phyloP scores from a whole-genome alignment of 2,329 filamentous ascomycete species.

The Ophiostoma himal-ulmi region DNA sequence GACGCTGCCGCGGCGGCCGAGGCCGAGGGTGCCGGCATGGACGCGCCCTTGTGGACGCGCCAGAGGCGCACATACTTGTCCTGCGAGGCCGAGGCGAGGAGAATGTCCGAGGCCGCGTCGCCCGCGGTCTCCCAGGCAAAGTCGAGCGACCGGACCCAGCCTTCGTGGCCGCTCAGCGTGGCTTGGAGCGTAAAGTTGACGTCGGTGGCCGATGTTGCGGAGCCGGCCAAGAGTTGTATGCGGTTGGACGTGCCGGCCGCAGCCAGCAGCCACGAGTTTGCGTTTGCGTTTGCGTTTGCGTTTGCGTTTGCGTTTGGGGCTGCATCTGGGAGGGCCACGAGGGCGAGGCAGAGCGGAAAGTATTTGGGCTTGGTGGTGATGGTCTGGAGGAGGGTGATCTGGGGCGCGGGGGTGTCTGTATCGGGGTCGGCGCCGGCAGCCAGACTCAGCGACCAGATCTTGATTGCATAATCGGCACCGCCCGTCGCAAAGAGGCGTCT shows the following conservation, averaged over 20 bases:
- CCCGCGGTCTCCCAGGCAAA: constrained; percentile 58
- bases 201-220: constrained; percentile 22
- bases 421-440: background rate
- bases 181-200: constrained; percentile 64
- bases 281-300: background rate
- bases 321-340: constrained; percentile 62
- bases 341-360: constrained; percentile 71
- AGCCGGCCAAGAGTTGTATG: constrained; percentile 71
- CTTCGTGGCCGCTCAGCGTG: constrained; percentile 82
- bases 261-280: constrained; percentile 57
- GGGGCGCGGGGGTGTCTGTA: background rate
- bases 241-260: constrained; percentile 76
- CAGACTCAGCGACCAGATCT: constrained; percentile 60
- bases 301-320: constrained; percentile 32
- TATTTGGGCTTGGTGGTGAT: constrained; percentile 70
- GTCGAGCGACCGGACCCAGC: constrained; percentile 83
- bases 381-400: constrained; percentile 65
- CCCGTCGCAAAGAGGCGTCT: constrained; percentile 62
- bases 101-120: constrained; percentile 60
- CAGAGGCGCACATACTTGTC: constrained; percentile 96
- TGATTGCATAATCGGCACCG: constrained; percentile 68
- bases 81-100: constrained; percentile 90
- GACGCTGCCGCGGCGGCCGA: constrained; percentile 46
- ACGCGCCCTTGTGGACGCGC: constrained; percentile 69
- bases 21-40: constrained; percentile 53